Percentiles rank a stretch among this genome's conserved stretches.
phyloP scores from a whole-genome alignment of 169 alveolate genomes.

The Plasmodium malariae region DNA sequence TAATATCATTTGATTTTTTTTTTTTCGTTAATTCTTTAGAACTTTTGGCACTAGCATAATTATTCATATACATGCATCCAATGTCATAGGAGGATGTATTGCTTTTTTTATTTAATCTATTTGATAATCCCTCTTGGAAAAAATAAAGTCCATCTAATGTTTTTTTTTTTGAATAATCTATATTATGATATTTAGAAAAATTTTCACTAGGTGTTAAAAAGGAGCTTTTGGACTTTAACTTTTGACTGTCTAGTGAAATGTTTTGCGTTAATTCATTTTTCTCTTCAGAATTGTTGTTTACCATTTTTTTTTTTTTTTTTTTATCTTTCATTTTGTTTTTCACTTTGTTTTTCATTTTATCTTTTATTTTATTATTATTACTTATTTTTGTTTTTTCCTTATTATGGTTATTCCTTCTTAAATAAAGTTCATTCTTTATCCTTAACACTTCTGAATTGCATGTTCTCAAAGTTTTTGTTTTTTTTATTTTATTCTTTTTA shows the following conservation, averaged over 20 bases:
- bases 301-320: slow-evolving; percentile 10
- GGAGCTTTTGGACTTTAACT: slow-evolving; percentile 14
- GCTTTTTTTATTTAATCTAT: slow-evolving; percentile 55
- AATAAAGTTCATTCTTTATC: slow-evolving; percentile 22
- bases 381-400: slow-evolving; percentile 15
- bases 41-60: slow-evolving; percentile 18
- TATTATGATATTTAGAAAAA: slow-evolving; percentile 32
- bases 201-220: slow-evolving; percentile 23
- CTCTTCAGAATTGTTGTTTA: slow-evolving; percentile 15
- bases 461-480: slow-evolving; percentile 19
- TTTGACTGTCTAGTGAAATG: slow-evolving; percentile 1
- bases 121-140: slow-evolving; percentile 44
- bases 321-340: background rate
- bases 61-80: slow-evolving; percentile 73
- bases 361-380: slow-evolving; percentile 1
- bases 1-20: slow-evolving; percentile 24
- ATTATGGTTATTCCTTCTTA: slow-evolving; percentile 21
- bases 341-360: background rate
- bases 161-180: slow-evolving; percentile 24
- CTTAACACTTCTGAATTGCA: slow-evolving; percentile 40
- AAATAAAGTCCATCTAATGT: slow-evolving; percentile 15
- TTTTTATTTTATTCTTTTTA: background rate
- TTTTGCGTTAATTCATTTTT: background rate
- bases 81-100: slow-evolving; percentile 34
- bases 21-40: slow-evolving; percentile 42